Evolutionary conservation across 495 filamentous ascomycete species (phyloP).

Genomic region (Aspergillus bridgeri): DNA sequence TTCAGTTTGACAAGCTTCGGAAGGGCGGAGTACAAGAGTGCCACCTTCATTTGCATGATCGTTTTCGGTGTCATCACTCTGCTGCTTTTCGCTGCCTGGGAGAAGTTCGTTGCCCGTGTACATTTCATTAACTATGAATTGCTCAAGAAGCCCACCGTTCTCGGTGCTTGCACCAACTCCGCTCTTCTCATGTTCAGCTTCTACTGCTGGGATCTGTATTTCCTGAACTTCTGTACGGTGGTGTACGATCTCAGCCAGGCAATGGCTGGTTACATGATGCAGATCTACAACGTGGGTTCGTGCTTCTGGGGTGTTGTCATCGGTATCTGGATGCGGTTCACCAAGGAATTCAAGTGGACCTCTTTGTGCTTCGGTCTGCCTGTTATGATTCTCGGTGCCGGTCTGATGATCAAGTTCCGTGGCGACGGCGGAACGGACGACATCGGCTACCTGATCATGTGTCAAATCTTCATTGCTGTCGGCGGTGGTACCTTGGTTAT

Average conservation of each 20-base stretch:
- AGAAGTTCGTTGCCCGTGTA: constrained; percentile 51
- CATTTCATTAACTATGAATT: constrained; percentile 61
- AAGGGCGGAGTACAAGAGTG: constrained; percentile 43
- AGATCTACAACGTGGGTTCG: constrained; percentile 69
- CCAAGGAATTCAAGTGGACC: constrained; percentile 54
- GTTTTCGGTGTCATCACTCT: constrained; percentile 55
- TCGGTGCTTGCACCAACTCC: constrained; percentile 58
- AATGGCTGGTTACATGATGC: constrained; percentile 58
- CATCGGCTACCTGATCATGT: constrained; percentile 71
- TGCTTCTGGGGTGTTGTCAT: constrained; percentile 58
- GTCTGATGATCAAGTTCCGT: constrained; percentile 68
- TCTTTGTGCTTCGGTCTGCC: constrained; percentile 61
- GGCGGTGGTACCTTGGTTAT: constrained; percentile 64
- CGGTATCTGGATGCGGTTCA: constrained; percentile 52
- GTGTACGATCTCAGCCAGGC: constrained; percentile 58
- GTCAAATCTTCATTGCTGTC: constrained; percentile 76
- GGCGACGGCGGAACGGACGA: constrained; percentile 47
- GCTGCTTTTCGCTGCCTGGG: constrained; percentile 57
- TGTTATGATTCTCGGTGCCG: constrained; percentile 58
- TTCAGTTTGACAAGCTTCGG: constrained; percentile 52
- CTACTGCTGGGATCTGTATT: constrained; percentile 66
- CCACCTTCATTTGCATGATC: constrained; percentile 55
- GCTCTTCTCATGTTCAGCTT: constrained; percentile 57
- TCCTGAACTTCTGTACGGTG: constrained; percentile 67
- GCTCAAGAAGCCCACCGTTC: constrained; percentile 60